Evolutionary conservation across 2,329 filamentous ascomycete species (phyloP), one percentile per base, ranked within the genome.

Genomic region (Mariannaea sp.): DNA sequence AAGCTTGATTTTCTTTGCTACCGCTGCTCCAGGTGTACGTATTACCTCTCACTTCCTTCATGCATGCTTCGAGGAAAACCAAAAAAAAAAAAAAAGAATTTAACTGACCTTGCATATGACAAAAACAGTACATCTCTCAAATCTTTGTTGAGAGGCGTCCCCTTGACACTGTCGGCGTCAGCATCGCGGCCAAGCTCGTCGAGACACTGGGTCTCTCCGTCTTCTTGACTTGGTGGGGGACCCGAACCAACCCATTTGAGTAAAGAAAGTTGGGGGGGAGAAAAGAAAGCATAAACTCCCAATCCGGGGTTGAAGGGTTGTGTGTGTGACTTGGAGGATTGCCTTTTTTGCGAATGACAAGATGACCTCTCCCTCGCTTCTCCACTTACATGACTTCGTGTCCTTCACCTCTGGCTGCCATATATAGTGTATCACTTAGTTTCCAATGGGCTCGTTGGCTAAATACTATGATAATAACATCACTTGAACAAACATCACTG

Each of bases 161-260:
- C 46, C 76, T 94, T 54, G 93, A 97, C 76, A 93, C 90, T 58
- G 85, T 97, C 64, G 91, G 90, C 65, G 88, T 97, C 62, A 89
- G 89, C 70, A 84, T 89, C 58, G 77, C 94, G 44, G 88, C 90
- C 70, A 92, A 94, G 77, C 78, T 94, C 65, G 84, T 96, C 65
- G 94, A 97, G 84, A 97, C 94, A 3, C 84, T 97, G 55, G 94
- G 93, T 60, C 84, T 97, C 54, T 92, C 89, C 59, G 73, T 96
- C 69, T 91, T 97, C 84, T 81, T 97, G 67, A 96, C 91, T 71
- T 97, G 90, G 89, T 97, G 93, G 93, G 93, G 93, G 69, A 97
- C 93, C 69, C 88, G 89, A 71, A 94, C 91, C 77, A 93, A 92
- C 80, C 91, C 91, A 56, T 95, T 96, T 75, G 85, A 92, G 70